Evolutionary conservation across 805 yeast genomes (phyloP), one percentile per base, ranked within the genome.

Genomic region (Candida chauliodis): DNA sequence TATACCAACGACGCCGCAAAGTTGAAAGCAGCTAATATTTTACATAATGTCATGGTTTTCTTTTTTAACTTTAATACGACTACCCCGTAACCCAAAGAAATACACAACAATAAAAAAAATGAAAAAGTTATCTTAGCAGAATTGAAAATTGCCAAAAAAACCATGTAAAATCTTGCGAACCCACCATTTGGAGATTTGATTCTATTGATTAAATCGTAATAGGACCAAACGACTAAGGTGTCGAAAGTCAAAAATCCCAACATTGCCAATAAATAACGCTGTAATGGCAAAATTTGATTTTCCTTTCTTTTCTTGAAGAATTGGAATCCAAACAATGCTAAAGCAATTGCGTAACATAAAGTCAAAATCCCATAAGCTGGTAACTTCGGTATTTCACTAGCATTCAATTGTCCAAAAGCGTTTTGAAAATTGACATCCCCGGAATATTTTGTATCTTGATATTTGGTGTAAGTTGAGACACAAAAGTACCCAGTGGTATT

Each of bases 81-180:
- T 34, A 93, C 89, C 45, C 98, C 97, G 62, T 90, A 93, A 28
- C 99, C 99, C 48, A 90, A 69, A 10, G 95, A 75, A 40, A 93
- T 91, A 51, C 88, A 82, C 47, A 91, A 69, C 40, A 93, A 69
- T 51, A 93, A 66, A 66, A 91, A 93, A 62, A 91, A 84, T 6
- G 96, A 85, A 58, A 88, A 86, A 0, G 96, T 81, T 37, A 87
- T 75, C 53, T 93, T 84, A 49, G 79, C 78, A 1, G 95, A 79
- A 56, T 88, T 86, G 58, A 91, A 64, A 22, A 87, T 58, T 2
- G 96, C 81, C 36, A 91, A 75, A 54, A 91, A 76, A 7, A 78
- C 78, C 74, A 88, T 75, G 62, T 89, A 86, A 37, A 58, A 54
- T 28, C 78, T 76, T 46, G 79, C 84, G 50, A 88, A 78, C 30